Conservation (phyloP, 106 monocot genomes). For the Dendrobium nobile region DNA sequence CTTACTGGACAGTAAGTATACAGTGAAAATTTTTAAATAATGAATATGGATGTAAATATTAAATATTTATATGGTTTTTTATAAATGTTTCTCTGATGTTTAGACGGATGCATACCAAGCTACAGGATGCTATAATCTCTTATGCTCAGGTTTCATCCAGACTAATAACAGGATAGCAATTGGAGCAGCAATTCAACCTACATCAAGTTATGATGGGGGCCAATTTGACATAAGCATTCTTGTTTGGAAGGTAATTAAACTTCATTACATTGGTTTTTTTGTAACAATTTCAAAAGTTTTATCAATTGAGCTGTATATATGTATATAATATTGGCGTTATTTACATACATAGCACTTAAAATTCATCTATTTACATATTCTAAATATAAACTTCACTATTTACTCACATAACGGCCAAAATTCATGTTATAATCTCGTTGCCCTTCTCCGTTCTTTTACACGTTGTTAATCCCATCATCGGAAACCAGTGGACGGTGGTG, state of each 20-base stretch:
- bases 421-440: too few relatives aligned
- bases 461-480: too few relatives aligned
- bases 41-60: neutral
- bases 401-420: too few relatives aligned
- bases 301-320: too few relatives aligned
- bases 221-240: constrained; percentile 20
- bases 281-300: too few relatives aligned
- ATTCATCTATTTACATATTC: too few relatives aligned
- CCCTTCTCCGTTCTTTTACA: too few relatives aligned
- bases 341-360: too few relatives aligned
- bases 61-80: neutral
- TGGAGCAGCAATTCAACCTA: constrained; percentile 15
- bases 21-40: neutral
- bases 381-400: too few relatives aligned
- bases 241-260: constrained; percentile 13
- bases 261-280: neutral
- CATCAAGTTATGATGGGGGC: constrained; percentile 6
- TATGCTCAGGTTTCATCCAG: constrained; percentile 68
- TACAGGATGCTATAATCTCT: constrained; percentile 68
- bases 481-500: too few relatives aligned
- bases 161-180: constrained; percentile 49
- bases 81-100: neutral
- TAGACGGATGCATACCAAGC: constrained; percentile 59
- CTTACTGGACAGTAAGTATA: constrained; percentile 85
- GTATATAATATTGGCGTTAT: too few relatives aligned